Percentiles rank a stretch among this genome's conserved stretches.
phyloP scores from a whole-genome alignment of 257 asterid species.

The Nicotiana sylvestris region DNA sequence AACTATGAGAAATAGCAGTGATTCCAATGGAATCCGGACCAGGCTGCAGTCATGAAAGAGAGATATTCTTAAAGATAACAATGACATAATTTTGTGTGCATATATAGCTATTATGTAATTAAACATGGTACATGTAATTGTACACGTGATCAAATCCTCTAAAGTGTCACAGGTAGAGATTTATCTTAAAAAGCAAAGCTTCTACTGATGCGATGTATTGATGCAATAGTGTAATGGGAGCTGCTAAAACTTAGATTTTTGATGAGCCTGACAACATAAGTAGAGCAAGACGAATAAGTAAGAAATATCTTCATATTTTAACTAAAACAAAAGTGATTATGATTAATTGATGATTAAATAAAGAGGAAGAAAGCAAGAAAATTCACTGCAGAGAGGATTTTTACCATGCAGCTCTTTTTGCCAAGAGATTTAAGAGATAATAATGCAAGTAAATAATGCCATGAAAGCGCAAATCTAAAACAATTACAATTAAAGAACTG shows the following conservation, averaged over 20 bases:
- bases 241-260: neutral
- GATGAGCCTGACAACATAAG: neutral
- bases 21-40: constrained; percentile 69
- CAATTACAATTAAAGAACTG: neutral
- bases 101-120: neutral
- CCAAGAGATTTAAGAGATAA: neutral
- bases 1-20: constrained; percentile 54
- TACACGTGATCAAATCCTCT: neutral
- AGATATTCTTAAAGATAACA: neutral
- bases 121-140: neutral
- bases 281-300: neutral
- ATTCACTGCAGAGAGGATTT: neutral
- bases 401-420: neutral
- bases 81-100: neutral
- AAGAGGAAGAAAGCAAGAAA: neutral
- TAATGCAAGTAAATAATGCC: neutral
- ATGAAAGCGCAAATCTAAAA: neutral
- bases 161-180: neutral
- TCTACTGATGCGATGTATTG: neutral
- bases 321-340: neutral
- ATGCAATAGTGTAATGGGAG: neutral
- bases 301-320: neutral
- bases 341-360: neutral
- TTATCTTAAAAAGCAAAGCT: neutral
- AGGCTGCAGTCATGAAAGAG: constrained; percentile 38